phyloP scores from a whole-genome alignment of 768 basidiomycete genomes.

The Hypholoma fasciculare region DNA sequence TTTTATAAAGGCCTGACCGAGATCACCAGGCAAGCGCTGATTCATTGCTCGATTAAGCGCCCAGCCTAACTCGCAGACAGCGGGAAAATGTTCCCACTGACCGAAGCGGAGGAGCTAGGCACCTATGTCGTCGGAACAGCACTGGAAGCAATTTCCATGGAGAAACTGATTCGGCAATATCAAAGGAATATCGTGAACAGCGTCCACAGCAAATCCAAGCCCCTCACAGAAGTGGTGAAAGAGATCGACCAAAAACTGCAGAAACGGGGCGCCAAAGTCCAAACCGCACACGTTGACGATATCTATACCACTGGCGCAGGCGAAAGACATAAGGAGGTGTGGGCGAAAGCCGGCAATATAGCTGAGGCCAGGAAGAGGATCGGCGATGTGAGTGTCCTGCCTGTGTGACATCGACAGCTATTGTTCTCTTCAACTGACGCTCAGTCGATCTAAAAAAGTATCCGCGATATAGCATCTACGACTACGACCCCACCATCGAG shows the following conservation, averaged over 20 bases:
- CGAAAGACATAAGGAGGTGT: conserved; percentile 15
- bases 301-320: neutral
- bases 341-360: conserved; percentile 14
- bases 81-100: conserved; percentile 23
- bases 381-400: neutral
- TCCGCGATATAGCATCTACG: no score
- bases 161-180: conserved; percentile 20
- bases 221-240: conserved; percentile 20
- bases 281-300: conserved; percentile 23
- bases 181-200: conserved; percentile 23
- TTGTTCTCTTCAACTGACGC: no score
- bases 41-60: neutral
- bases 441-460: no score
- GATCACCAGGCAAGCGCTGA: conserved; percentile 15
- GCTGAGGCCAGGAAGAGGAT: neutral
- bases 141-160: conserved; percentile 23
- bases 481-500: no score
- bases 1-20: conserved; percentile 22
- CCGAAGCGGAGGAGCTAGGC: conserved; percentile 19
- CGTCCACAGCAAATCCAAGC: conserved; percentile 21
- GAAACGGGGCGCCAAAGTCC: conserved; percentile 17
- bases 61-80: neutral
- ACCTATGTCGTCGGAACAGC: conserved; percentile 23
- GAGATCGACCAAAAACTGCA: conserved; percentile 18
- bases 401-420: no score